These are phyloP conservation scores for Closterium sp. DNA, from an alignment of 139 green algal species.

Conservation along the genomic window DNA sequence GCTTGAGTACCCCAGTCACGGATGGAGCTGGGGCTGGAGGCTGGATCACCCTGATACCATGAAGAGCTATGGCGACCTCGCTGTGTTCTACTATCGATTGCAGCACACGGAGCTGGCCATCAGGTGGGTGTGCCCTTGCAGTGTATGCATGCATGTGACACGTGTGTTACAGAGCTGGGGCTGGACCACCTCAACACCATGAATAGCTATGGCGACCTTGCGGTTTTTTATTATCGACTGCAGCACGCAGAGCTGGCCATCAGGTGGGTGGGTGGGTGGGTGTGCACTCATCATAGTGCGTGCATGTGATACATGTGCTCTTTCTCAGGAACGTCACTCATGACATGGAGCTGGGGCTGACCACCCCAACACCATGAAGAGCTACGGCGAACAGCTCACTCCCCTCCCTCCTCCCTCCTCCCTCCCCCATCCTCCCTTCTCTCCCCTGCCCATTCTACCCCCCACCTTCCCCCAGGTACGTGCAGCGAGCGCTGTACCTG, in stretches of 20 bases:
- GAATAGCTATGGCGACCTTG: too few species aligned
- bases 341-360: too few species aligned
- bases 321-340: too few species aligned
- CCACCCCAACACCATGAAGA: constrained; percentile 61
- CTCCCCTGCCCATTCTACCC: background rate
- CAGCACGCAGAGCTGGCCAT: constrained; percentile 48
- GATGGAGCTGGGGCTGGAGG: constrained; percentile 55
- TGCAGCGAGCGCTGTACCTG: constrained; percentile 52
- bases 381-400: background rate
- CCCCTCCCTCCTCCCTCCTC: background rate
- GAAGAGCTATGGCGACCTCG: constrained; percentile 59
- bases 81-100: constrained; percentile 61
- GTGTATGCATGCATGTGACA: too few species aligned
- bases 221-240: constrained; percentile 49
- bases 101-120: constrained; percentile 48
- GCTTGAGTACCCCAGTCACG: too few species aligned
- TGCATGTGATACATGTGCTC: too few species aligned
- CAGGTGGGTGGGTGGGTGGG: background rate
- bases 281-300: too few species aligned
- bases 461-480: constrained; percentile 41
- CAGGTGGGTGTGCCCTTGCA: background rate
- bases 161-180: too few species aligned
- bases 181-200: constrained; percentile 61
- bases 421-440: background rate
- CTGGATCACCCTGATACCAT: constrained; percentile 61